These are phyloP conservation scores for Colletotrichum lentis DNA, from an alignment of 2,329 filamentous ascomycete species.

Conservation along the genomic window DNA sequence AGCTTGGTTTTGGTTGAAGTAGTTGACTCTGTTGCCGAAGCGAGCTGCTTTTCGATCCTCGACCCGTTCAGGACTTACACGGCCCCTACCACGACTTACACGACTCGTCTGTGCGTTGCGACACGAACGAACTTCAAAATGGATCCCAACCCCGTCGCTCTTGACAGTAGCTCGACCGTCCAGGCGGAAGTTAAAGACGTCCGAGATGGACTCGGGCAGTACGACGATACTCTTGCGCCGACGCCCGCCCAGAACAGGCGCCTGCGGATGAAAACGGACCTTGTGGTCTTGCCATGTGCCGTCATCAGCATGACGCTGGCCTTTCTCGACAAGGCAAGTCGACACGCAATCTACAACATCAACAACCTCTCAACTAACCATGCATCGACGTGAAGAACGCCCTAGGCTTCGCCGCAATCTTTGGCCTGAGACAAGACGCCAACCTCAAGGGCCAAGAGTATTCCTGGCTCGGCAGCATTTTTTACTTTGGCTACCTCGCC, in stretches of 20 bases:
- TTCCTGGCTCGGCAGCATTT: constrained; percentile 65
- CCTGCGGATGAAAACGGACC: constrained; percentile 38
- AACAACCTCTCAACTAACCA: constrained; percentile 1
- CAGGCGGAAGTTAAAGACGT: constrained; percentile 1
- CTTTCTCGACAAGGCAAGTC: constrained; percentile 37
- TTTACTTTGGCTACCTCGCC: constrained; percentile 66
- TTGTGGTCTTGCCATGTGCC: constrained; percentile 37
- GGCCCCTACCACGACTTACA: constrained; percentile 18
- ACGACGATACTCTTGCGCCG: constrained; percentile 5
- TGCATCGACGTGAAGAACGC: constrained; percentile 20
- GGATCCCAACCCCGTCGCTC: constrained; percentile 14
- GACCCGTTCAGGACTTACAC: not conserved
- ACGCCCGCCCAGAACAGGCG: constrained; percentile 31
- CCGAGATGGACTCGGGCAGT: constrained; percentile 6
- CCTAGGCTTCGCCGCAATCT: constrained; percentile 59
- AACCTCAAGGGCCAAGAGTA: constrained; percentile 62
- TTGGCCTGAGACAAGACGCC: constrained; percentile 60
- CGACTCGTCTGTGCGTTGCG: not conserved
- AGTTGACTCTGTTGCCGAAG: not conserved
- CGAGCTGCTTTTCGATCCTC: not conserved
- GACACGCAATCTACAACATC: not conserved
- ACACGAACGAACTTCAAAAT: not conserved
- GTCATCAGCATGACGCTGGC: constrained; percentile 39
- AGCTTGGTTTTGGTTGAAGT: not conserved
- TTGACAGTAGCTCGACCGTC: not conserved